Evolutionary conservation across 2,329 filamentous ascomycete species (phyloP).

Genomic region (Ophiostoma ips): DNA sequence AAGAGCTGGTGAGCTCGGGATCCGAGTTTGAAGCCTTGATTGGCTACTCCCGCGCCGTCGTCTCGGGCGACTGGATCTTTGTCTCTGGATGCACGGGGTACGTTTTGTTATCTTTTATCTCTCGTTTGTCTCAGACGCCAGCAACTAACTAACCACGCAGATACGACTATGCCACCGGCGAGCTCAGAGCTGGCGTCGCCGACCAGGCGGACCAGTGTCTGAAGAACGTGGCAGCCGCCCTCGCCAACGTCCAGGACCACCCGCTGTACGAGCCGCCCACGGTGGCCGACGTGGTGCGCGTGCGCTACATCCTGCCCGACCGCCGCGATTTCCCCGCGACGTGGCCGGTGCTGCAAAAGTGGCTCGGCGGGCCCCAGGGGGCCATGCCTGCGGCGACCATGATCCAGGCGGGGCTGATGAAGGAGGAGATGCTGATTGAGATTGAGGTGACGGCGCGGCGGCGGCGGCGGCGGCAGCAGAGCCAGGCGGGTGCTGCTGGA

Average conservation of each 20-base stretch:
- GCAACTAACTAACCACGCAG: too few species aligned
- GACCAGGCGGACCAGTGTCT: conserved; percentile 37
- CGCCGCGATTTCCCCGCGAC: conserved; percentile 31
- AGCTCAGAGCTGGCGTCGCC: conserved; percentile 26
- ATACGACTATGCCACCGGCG: conserved; percentile 33
- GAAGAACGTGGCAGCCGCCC: conserved; percentile 31
- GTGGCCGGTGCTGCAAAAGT: conserved; percentile 36
- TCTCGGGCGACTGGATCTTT: conserved; percentile 35
- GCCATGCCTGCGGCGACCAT: conserved; percentile 40
- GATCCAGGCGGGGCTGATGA: conserved; percentile 36
- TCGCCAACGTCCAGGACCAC: conserved; percentile 25
- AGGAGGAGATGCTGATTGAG: conserved; percentile 31
- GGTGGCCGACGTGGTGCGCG: conserved; percentile 35
- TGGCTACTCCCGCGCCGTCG: conserved; percentile 40
- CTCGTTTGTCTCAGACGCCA: too few species aligned
- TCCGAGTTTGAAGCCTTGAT: conserved; percentile 39
- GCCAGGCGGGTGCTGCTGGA: not conserved
- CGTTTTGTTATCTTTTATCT: too few species aligned
- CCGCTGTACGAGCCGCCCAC: conserved; percentile 2
- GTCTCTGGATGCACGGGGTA: conserved; percentile 39
- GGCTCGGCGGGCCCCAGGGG: conserved; percentile 31
- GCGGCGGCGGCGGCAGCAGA: too few species aligned
- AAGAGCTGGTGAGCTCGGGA: conserved; percentile 29
- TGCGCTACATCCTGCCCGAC: conserved; percentile 37
- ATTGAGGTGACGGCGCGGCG: conserved; percentile 22